Base-by-base conservation (phyloP, 306 rosid genomes). In the Cucurbita maxima region DNA sequence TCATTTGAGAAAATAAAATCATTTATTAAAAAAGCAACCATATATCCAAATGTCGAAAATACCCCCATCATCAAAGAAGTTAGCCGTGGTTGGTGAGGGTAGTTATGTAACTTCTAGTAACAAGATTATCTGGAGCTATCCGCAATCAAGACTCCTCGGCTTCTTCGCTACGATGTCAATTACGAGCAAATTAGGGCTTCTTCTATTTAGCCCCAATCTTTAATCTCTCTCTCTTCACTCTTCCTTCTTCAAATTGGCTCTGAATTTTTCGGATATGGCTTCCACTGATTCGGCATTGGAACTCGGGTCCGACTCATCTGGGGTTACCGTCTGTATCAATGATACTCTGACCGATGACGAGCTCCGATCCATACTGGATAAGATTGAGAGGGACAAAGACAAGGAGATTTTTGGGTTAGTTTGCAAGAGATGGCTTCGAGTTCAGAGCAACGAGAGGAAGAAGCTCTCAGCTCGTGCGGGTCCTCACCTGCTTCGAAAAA, bases 371-470 rank as follows among this genome's bases (percentile, higher is more conserved):
- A 79, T 94, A 64, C 87, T 94, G n/a, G 82, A 73, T 1, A 83
- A 81, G 81, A 83, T 94, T 18, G 91, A 78, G 38, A 69, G 37
- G 75, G 92, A 94, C 6, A 80, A 79, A 81, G 96, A 91, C 79
- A 94, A 85, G 82, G 97, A 94, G 56, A 80, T 73, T 5, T 94
- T 94, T 76, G 99, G 99, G 0, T 61, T 94, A 76, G 97, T 89
- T 0, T 91, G 99, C 76, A 94, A 89, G 76, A 81, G 94, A 76
- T 94, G 99, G 99, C 88, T 91, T 16, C 89, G 75, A 12, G 77
- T 94, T 79, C 97, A 91, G 89, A 94, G 99, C 83, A 85, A 87
- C 3, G 96, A 87, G 77, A 84, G 97, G 95, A 91, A 81, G 95
- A 91, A 76, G 82, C 96, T 94, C 10, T 79, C 90, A 14, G 95